Base-by-base conservation (phyloP, 257 asterid genomes). In the Phtheirospermum japonicum region DNA sequence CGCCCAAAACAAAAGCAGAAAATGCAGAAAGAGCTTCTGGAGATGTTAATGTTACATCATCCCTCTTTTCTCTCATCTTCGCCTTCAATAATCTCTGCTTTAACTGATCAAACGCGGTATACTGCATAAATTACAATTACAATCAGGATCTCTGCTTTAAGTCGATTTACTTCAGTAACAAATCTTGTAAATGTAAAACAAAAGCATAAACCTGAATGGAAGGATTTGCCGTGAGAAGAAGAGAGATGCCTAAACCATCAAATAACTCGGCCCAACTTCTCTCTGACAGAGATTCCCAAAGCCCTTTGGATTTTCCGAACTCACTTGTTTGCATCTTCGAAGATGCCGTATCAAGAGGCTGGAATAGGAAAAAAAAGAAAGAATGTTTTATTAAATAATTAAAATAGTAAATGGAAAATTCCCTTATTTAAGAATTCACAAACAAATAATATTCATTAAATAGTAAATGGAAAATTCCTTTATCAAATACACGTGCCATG, bases 261-360 rank as follows among this genome's bases (percentile, higher is more conserved):
- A 83, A 90, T 50, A 79, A 77, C 73, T 88, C 95, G 18, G 71
- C 61, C 95, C 96, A 90, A n/a, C 80, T 83, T 58, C 90, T 82
- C 79, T 83, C 96, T 2, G 95, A 75, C 37, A 90, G 83, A 57
- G 89, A 82, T 71, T 78, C 71, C 94, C 84, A 78, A 14, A 90
- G 75, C 68, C 98, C 94, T 75, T 82, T 85, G 7, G 98, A 88
- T 78, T 88, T 84, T 43, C 96, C 98, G 67, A 90, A 90, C 0
- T 77, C 88, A 69, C 96, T 85, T 6, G 94, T 90, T 80, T 90
- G 98, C 98, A 90, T 90, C 81, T 81, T 88, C n/a, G 98, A 85
- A 57, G 98, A 80, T 58, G 87, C 94, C 55, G 98, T 88, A 65
- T 90, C 98, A 61, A 90, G 87, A 26, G 96, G 96, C 98, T 90